Conservation (phyloP, 2,329 filamentous ascomycete genomes). For the Sarocladium oryzae region DNA sequence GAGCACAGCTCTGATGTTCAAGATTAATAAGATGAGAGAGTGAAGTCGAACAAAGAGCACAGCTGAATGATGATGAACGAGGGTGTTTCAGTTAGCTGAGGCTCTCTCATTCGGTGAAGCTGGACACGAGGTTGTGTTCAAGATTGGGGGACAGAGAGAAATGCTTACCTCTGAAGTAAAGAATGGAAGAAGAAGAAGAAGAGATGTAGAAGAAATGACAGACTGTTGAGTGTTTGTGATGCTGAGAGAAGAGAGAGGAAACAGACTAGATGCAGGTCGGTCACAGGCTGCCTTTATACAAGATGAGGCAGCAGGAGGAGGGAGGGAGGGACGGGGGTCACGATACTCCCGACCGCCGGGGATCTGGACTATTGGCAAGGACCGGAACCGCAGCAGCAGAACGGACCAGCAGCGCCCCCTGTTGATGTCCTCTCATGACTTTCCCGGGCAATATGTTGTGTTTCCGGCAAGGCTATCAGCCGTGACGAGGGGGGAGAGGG, state of each 20-base stretch:
- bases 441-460: background rate
- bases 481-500: background rate
- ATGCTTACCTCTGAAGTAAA: slow-evolving; percentile 3
- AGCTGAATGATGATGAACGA: too few species aligned
- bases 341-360: background rate
- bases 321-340: too few species aligned
- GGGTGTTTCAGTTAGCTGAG: background rate
- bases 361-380: too few species aligned
- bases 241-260: slow-evolving; percentile 1
- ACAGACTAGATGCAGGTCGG: slow-evolving; percentile 8
- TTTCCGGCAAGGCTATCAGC: slow-evolving; percentile 1
- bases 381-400: too few species aligned
- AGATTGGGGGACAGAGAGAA: too few species aligned
- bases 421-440: slow-evolving; percentile 1
- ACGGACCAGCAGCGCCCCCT: background rate
- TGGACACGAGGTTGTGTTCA: too few species aligned
- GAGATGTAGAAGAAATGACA: background rate
- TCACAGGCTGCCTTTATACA: slow-evolving; percentile 5
- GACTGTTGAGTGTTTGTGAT: slow-evolving; percentile 8
- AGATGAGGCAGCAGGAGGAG: background rate
- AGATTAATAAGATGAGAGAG: slow-evolving; percentile 4
- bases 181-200: background rate
- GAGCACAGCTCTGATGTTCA: slow-evolving; percentile 10
- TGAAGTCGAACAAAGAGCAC: slow-evolving; percentile 9
- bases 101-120: background rate